Evolutionary conservation across 768 basidiomycete genomes (phyloP).

Genomic region (Trametes elegans): DNA sequence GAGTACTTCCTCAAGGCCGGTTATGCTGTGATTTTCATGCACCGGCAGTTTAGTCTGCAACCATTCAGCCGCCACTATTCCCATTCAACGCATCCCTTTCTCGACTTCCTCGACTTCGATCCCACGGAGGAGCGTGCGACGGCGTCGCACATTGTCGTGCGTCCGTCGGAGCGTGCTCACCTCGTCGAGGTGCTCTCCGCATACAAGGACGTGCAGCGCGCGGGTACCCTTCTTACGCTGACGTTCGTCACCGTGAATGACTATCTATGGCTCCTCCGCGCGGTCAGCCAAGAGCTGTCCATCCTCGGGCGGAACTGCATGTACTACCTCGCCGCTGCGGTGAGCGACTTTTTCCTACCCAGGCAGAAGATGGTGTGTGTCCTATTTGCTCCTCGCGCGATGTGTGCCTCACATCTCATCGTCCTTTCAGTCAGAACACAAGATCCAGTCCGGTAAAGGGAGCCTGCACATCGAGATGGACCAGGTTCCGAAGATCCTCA

Average conservation of each 20-base stretch:
- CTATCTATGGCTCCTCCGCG: slow-evolving; percentile 89
- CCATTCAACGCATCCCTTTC: slow-evolving; percentile 96
- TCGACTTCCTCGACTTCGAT: slow-evolving; percentile 86
- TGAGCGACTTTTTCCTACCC: slow-evolving; percentile 97
- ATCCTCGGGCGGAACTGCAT: slow-evolving; percentile 67
- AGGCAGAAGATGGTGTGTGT: slow-evolving; percentile 79
- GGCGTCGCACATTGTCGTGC: slow-evolving; percentile 60
- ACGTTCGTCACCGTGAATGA: slow-evolving; percentile 95
- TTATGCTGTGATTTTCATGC: slow-evolving; percentile 99
- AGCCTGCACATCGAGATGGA: slow-evolving; percentile 97
- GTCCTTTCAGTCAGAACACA: slow-evolving; percentile 80
- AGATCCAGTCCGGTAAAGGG: slow-evolving; percentile 96
- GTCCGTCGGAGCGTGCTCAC: slow-evolving; percentile 57
- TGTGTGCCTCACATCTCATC: not conserved
- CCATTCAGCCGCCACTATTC: slow-evolving; percentile 98
- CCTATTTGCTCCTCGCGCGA: not conserved
- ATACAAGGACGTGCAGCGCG: slow-evolving; percentile 77
- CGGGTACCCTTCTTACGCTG: slow-evolving; percentile 77
- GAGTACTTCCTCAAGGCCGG: slow-evolving; percentile 94
- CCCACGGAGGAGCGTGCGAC: slow-evolving; percentile 12
- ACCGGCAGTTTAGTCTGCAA: slow-evolving; percentile 95
- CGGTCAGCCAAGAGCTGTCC: slow-evolving; percentile 76
- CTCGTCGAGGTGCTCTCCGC: slow-evolving; percentile 71
- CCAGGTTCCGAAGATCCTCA: slow-evolving; percentile 94
- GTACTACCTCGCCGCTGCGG: slow-evolving; percentile 98